These are phyloP conservation scores for Colletotrichum coccodes DNA, from an alignment of 2,329 filamentous ascomycete genomes.

Conservation along the genomic window DNA sequence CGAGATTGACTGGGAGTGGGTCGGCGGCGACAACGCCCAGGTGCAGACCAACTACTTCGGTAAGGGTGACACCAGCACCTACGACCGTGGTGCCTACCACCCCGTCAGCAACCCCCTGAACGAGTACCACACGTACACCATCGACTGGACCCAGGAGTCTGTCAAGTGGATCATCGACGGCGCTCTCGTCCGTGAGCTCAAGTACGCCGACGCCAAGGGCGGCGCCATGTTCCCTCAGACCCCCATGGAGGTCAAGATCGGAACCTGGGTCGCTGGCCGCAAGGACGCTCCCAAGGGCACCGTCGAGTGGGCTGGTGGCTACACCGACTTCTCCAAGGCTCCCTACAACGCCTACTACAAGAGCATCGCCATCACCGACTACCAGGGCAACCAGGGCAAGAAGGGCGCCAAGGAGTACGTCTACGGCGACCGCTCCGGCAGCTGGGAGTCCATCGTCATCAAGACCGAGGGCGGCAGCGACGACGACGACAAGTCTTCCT, in stretches of 20 bases:
- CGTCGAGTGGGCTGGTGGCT: constrained; percentile 75
- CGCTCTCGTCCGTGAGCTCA: constrained; percentile 69
- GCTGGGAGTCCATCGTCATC: constrained; percentile 62
- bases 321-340: constrained; percentile 59
- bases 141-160: constrained; percentile 74
- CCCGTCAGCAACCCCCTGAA: constrained; percentile 65
- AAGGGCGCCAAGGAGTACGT: constrained; percentile 60
- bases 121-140: constrained; percentile 70
- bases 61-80: constrained; percentile 77
- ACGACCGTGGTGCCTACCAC: constrained; percentile 75
- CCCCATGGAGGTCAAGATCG: constrained; percentile 77
- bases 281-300: constrained; percentile 73
- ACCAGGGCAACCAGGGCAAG: constrained; percentile 57
- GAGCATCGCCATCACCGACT: constrained; percentile 64
- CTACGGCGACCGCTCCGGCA: constrained; percentile 61
- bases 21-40: constrained; percentile 78
- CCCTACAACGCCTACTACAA: constrained; percentile 69
- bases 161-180: constrained; percentile 75
- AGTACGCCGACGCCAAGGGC: constrained; percentile 68
- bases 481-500: constrained; percentile 30
- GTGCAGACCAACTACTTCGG: constrained; percentile 91
- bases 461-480: constrained; percentile 32
- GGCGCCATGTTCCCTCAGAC: constrained; percentile 76
- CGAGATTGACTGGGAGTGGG: constrained; percentile 97
- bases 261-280: constrained; percentile 72